Base-by-base conservation (phyloP, 768 basidiomycete genomes). In the Scleroderma citrinum region DNA sequence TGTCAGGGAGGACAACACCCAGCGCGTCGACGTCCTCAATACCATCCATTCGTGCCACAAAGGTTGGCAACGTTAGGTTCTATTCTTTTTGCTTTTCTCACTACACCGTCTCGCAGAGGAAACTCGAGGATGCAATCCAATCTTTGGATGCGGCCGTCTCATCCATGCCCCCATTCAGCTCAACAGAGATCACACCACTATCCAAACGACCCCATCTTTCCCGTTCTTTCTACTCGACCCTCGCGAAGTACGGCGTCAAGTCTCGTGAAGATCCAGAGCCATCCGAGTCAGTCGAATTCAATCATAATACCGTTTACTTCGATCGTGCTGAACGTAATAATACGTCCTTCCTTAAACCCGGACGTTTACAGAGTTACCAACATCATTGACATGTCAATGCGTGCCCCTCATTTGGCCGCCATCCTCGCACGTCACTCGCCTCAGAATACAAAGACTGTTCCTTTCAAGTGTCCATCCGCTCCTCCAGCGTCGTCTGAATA, bases 91-190 rank as follows among this genome's bases (percentile, higher is more conserved):
- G 13, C 24, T 24, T 10, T 23, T 42, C 19, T 21, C 21, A 24
- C 39, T 24, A 2, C 13, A 26, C 26, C 26, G n/a, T 8, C 31
- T 17, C 43, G 21, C 51, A 91, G 85, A 77, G 89, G 43, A 92
- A 91, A 68, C 77, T 91, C 42, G 83, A 88, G 51, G 88, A 91
- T 66, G 90, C 86, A 26, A 78, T 92, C 50, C 79, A 83, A 46
- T 74, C 69, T 36, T 63, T 92, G 45, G 89, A 92, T 60, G 76
- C 71, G 44, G 85, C 82, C 11, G 77, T 87, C 17, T 67, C 69
- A 2, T 56, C 61, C 7, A 67, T 71, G 17, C 29, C 57, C 10
- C 20, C 54, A 46, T 26, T 47, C 30, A 30, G 43, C 10, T 19
- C 30, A 31, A 16, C 48, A 56, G 70, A 69, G 26, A 65, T 57